These are phyloP conservation scores for Glycine soja DNA, from an alignment of 306 rosid genomes.

Conservation along the genomic window DNA sequence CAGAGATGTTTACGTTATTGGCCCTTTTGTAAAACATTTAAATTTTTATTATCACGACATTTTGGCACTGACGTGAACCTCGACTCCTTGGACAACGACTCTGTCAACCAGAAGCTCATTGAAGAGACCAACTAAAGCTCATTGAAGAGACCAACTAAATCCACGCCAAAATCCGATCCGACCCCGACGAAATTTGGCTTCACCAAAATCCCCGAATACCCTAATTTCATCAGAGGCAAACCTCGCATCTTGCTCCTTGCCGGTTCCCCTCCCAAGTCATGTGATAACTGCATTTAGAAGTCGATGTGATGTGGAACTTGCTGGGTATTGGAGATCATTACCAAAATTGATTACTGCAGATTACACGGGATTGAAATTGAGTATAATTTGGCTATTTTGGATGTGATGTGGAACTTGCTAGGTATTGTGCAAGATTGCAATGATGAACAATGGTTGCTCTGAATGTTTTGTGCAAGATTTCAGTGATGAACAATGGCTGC, in stretches of 20 bases:
- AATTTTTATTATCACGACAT: too few relatives aligned
- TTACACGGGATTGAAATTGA: slow-evolving; percentile 94
- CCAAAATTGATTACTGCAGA: slow-evolving; percentile 91
- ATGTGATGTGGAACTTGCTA: slow-evolving; percentile 78
- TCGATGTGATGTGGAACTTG: too few relatives aligned
- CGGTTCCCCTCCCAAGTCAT: slow-evolving; percentile 95
- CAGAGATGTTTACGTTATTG: too few relatives aligned
- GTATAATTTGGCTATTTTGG: slow-evolving; percentile 93
- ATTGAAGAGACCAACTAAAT: slow-evolving; percentile 51
- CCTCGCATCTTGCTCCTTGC: slow-evolving; percentile 84
- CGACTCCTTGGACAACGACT: slow-evolving; percentile 69
- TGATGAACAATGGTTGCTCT: too few relatives aligned
- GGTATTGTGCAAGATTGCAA: slow-evolving; percentile 94
- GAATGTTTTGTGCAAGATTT: too few relatives aligned
- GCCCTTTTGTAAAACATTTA: too few relatives aligned
- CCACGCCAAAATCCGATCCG: slow-evolving; percentile 96
- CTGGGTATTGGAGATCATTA: slow-evolving; percentile 86
- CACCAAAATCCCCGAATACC: slow-evolving; percentile 70
- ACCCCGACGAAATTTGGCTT: slow-evolving; percentile 72
- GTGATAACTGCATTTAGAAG: slow-evolving; percentile 61
- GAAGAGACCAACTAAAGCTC: slow-evolving; percentile 81
- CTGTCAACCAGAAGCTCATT: slow-evolving; percentile 67
- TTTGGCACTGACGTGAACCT: slow-evolving; percentile 69
- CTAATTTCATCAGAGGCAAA: slow-evolving; percentile 67
- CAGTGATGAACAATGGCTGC: too few relatives aligned